These are phyloP conservation scores for Peronospora tabacina DNA, from an alignment of 352 stramenopile species.

Conservation along the genomic window DNA sequence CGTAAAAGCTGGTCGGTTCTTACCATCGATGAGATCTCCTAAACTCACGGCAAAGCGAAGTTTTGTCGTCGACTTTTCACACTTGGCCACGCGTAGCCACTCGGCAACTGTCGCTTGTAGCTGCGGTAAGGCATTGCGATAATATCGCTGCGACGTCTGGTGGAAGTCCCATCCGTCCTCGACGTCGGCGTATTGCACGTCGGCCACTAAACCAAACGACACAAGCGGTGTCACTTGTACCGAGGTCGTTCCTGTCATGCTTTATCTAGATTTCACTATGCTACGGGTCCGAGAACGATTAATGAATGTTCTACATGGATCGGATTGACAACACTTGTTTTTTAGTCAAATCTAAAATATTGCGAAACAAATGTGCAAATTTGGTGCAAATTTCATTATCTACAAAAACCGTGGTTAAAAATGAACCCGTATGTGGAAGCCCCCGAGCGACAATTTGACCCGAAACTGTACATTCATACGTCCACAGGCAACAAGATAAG, in stretches of 20 bases:
- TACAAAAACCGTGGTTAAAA: background rate
- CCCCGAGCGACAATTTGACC: conserved; percentile 41
- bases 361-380: background rate
- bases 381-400: background rate
- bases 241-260: conserved; percentile 5
- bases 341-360: background rate
- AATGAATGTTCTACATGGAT: too few relatives aligned
- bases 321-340: too few relatives aligned
- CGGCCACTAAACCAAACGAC: conserved; percentile 59
- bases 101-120: conserved; percentile 37
- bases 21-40: conserved; percentile 76
- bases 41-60: conserved; percentile 68
- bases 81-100: conserved; percentile 39
- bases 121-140: conserved; percentile 54
- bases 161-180: conserved; percentile 77
- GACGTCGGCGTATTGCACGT: conserved; percentile 80
- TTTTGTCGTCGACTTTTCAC: conserved; percentile 10
- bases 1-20: conserved; percentile 45
- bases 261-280: conserved; percentile 3
- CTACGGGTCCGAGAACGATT: too few relatives aligned
- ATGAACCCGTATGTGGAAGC: conserved; percentile 62
- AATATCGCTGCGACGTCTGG: conserved; percentile 54
- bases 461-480: conserved; percentile 59
- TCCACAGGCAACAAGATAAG: conserved; percentile 68
- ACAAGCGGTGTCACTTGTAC: conserved; percentile 27